Percentiles rank a stretch among this genome's conserved stretches.
phyloP scores from a whole-genome alignment of 139 green algal genomes.

The Chlamydomonas incerta region DNA sequence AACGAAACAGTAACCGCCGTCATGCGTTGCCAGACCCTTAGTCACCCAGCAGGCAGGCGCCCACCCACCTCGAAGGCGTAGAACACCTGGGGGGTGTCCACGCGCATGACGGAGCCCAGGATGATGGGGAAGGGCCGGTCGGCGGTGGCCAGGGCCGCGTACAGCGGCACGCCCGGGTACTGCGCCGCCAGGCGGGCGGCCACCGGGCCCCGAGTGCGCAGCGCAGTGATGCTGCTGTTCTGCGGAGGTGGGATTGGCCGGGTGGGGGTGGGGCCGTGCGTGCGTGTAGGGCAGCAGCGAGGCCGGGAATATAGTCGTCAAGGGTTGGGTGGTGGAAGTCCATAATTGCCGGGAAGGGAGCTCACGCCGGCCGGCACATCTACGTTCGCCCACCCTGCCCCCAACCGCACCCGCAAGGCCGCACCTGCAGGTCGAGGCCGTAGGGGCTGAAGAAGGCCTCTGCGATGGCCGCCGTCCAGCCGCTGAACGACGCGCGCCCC shows the following conservation, averaged over 20 bases:
- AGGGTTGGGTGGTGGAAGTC: no score
- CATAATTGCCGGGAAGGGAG: no score
- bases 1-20: background rate
- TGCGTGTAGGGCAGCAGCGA: no score
- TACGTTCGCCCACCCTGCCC: no score
- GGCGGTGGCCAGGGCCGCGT: constrained; percentile 13
- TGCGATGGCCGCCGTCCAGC: constrained; percentile 41
- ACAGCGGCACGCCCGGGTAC: constrained; percentile 35
- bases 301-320: no score
- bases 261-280: background rate
- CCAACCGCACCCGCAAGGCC: no score
- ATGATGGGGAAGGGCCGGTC: constrained; percentile 50
- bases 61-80: constrained; percentile 41
- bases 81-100: constrained; percentile 27
- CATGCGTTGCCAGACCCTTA: background rate
- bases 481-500: constrained; percentile 31
- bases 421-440: constrained; percentile 21
- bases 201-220: constrained; percentile 29
- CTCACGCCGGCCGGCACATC: no score
- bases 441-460: constrained; percentile 47
- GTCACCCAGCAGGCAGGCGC: no score
- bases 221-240: constrained; percentile 33
- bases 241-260: constrained; percentile 2
- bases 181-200: background rate
- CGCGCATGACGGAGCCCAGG: constrained; percentile 40